Conservation (phyloP, 2,329 filamentous ascomycete genomes). For the Fusarium beomiforme region DNA sequence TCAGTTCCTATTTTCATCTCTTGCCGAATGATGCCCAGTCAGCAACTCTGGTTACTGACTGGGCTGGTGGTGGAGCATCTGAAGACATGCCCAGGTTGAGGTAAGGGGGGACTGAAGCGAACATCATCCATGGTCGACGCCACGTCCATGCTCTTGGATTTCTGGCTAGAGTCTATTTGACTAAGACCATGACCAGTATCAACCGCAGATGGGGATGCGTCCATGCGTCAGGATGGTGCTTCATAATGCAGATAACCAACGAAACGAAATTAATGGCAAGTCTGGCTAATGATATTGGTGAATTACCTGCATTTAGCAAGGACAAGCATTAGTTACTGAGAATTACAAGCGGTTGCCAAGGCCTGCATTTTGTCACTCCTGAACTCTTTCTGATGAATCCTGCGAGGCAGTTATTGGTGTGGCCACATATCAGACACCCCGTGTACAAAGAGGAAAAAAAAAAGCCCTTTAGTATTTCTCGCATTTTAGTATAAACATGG, state of each 20-base stretch:
- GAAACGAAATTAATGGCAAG: not conserved
- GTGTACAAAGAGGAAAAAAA: too few species aligned
- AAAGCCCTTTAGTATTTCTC: too few species aligned
- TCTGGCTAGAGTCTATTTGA: not conserved
- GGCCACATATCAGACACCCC: constrained; percentile 11
- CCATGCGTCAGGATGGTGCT: not conserved
- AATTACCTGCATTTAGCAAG: not conserved
- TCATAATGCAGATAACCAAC: not conserved
- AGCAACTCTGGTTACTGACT: not conserved
- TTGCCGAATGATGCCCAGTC: not conserved
- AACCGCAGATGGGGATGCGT: not conserved
- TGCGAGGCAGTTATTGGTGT: not conserved
- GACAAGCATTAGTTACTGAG: not conserved
- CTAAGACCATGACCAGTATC: not conserved
- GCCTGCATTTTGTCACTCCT: not conserved
- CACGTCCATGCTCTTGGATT: constrained; percentile 29
- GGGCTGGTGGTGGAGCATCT: constrained; percentile 20
- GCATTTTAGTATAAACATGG: not conserved
- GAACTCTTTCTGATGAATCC: not conserved
- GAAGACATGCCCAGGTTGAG: constrained; percentile 20
- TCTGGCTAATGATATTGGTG: not conserved
- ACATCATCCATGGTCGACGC: constrained; percentile 1
- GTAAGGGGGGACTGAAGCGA: not conserved
- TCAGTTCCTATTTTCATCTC: not conserved
- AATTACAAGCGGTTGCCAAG: not conserved